Evolutionary conservation across 495 filamentous ascomycete genomes (phyloP), one percentile per base, ranked within the genome.

Genomic region (Penicillium herquei): DNA sequence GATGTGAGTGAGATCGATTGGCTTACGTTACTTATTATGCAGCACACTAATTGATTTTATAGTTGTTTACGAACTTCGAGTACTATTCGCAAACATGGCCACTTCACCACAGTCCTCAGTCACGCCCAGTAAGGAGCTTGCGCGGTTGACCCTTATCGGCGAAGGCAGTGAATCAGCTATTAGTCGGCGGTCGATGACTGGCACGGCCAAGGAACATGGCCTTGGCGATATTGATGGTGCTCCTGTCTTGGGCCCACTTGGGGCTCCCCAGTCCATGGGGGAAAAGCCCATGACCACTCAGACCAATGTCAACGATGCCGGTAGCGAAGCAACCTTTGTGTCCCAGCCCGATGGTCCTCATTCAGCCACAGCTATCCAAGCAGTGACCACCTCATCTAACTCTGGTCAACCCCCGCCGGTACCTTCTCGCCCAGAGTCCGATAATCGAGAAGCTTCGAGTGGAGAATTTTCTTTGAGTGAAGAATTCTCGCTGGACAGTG

Each of bases 101-200:
- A 79, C 67, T 52, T 84, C 79, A 30, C 66, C 68, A 41, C 71
- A 62, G 35, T 65, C 70, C 55, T 84, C 65, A 58, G 87, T 84
- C 57, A 82, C 64, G 40, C 94, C 94, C 0, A 82, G 87, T 10
- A 83, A 83, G 49, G 87, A 94, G 57, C 81, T 98, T 57, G 93
- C 92, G 17, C 85, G 91, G 39, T 82, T 93, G 31, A 90, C 92
- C 3, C 76, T 94, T 41, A 81, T 87, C 56, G 86, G 79, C 53
- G 78, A 82, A 3, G 76, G 79, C 31, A 80, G 80, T 32, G 84
- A 85, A 64, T 81, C 78, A 13, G 76, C 74, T 4, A 80, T 82
- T 47, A 80, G 83, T 35, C 78, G 81, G 21, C 71, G 73, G 21
- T 87, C 84, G 9, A 84, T 81, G 7, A 72, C 81, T 21, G 67